Base-by-base conservation (phyloP, 441 rosid species). In the Francoa sonchifolia region DNA sequence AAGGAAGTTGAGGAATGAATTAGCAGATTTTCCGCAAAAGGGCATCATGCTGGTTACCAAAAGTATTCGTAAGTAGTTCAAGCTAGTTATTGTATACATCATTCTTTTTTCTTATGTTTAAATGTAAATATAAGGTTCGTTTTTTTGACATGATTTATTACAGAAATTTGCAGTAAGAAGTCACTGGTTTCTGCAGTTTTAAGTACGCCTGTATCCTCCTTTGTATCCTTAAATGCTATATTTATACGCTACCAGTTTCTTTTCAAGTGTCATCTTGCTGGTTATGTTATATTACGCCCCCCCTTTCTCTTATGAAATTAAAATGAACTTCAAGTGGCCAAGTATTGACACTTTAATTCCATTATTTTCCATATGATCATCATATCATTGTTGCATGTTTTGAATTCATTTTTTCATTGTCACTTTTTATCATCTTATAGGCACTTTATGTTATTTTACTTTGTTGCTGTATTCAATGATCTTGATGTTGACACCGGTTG, bases 191-290 rank as follows among this genome's bases (percentile, higher is more conserved):
- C 63, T 11, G 72, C 73, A 63, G 35, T 61, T 52, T 56, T 70
- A 57, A 58, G 64, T 63, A 43, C 73, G 39, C 52, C 72, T 62
- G 87, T 88, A 88, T 88, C 97, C 95, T 87, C 67, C 74, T 69
- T 56, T 69, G 81, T 87, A 87, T 87, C 97, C 95, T 80, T 73
- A 2, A 40, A 44, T 62, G 35, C 45, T 44, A 30, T 55, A 12
- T 41, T 50, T 62, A 49, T 62, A 47, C 19, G 27, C 3, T 41
- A n/a, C 37, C 15, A 27, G 37, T 30, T 54, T 4, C 5, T 52
- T 44, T 3, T 12, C 25, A 15, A 12, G 25, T 21, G 25, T 21
- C 25, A 21, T 26, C 14, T 28, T 18, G 29, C 6, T 17, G 6
- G 22, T 29, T 10, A 44, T 33, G 12, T 4, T 8, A 18, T 44